Evolutionary conservation across 192 early-diverging fungal genomes (phyloP).

Genomic region (Coemansia sp.): DNA sequence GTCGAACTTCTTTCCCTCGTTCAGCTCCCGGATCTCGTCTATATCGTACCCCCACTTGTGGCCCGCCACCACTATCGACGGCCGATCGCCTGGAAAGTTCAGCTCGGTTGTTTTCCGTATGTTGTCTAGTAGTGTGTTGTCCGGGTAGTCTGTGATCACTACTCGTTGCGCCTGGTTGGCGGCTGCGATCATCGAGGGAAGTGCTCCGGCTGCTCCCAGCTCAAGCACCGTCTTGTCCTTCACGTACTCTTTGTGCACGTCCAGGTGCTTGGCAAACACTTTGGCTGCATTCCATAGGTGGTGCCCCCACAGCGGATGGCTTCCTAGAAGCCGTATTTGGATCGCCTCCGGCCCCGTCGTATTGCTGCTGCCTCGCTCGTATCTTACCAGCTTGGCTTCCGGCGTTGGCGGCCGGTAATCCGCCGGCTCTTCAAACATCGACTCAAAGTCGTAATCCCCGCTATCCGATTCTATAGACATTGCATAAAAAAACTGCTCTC

Average conservation of each 20-base stretch:
- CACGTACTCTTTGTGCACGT: slow-evolving; percentile 61
- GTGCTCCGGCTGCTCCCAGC: slow-evolving; percentile 78
- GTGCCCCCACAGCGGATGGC: slow-evolving; percentile 84
- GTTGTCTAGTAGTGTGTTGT: slow-evolving; percentile 70
- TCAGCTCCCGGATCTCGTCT: slow-evolving; percentile 20
- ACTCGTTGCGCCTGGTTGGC: slow-evolving; percentile 71
- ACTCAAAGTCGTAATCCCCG: slow-evolving; percentile 17
- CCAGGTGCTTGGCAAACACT: slow-evolving; percentile 75
- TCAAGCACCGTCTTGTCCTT: slow-evolving; percentile 69
- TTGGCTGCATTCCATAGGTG: slow-evolving; percentile 90
- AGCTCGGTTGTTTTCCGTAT: slow-evolving; percentile 67
- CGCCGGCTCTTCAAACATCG: slow-evolving; percentile 47
- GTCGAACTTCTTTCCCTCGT: slow-evolving; percentile 56
- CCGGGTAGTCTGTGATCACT: slow-evolving; percentile 53
- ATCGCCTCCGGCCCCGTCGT: slow-evolving; percentile 20
- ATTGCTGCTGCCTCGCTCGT: slow-evolving; percentile 48
- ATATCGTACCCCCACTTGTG: slow-evolving; percentile 49
- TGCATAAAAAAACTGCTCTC: too few relatives aligned
- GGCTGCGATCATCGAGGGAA: slow-evolving; percentile 72
- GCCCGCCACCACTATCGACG: slow-evolving; percentile 29
- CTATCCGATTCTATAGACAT: slow-evolving; percentile 1
- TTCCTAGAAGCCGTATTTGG: slow-evolving; percentile 62
- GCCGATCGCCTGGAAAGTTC: slow-evolving; percentile 57
- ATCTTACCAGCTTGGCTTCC: slow-evolving; percentile 58
- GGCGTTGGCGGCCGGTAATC: slow-evolving; percentile 51